Evolutionary conservation across 495 filamentous ascomycete genomes (phyloP).

Genomic region (Neurospora sp.): DNA sequence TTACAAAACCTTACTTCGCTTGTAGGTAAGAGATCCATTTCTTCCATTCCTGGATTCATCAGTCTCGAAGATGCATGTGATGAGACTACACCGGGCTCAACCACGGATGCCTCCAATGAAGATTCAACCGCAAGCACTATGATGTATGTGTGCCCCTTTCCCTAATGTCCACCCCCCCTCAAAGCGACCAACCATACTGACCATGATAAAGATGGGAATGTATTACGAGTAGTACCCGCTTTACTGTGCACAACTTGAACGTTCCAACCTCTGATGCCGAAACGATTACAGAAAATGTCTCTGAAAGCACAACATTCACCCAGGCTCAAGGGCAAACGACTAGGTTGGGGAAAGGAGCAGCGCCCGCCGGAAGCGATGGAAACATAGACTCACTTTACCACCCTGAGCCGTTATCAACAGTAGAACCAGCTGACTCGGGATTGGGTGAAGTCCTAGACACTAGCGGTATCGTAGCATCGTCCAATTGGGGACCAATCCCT

Average conservation of each 20-base stretch:
- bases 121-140: background rate
- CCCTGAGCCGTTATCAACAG: background rate
- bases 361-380: background rate
- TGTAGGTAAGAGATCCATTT: background rate
- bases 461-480: background rate
- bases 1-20: background rate
- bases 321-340: background rate
- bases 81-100: background rate
- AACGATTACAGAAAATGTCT: background rate
- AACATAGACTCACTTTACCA: background rate
- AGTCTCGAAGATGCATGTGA: background rate
- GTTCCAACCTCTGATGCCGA: background rate
- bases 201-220: background rate
- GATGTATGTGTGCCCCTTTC: background rate
- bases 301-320: background rate
- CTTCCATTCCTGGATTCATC: background rate
- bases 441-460: background rate
- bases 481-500: background rate
- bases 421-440: background rate
- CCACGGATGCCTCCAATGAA: background rate
- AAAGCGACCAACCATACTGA: background rate
- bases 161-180: background rate
- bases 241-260: background rate
- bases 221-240: background rate
- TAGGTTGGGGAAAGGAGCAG: background rate